Evolutionary conservation across 169 alveolate genomes (phyloP).

Genomic region (Eimeria praecox): DNA sequence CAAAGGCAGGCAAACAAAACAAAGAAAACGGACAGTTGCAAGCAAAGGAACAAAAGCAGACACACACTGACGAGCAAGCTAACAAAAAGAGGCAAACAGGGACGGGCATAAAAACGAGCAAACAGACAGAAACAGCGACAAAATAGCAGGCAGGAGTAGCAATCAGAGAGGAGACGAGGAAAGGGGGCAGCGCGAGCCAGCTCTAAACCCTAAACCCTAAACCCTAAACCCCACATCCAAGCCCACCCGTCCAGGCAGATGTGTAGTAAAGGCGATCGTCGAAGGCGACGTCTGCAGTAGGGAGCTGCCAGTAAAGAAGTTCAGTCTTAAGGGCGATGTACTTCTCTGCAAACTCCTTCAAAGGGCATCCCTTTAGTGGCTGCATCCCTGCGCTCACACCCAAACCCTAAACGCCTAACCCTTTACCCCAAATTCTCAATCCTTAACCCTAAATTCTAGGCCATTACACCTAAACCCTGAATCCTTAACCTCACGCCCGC

Average conservation of each 20-base stretch:
- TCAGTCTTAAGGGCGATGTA: conserved; percentile 73
- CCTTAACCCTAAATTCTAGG: background rate
- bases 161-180: background rate
- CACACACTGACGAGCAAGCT: background rate
- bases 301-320: conserved; percentile 71
- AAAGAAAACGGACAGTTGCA: background rate
- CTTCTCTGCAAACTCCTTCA: conserved; percentile 58
- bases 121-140: background rate
- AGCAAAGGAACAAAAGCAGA: background rate
- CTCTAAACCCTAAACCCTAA: background rate
- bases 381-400: conserved; percentile 40
- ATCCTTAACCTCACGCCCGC: background rate
- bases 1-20: background rate
- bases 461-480: background rate
- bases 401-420: background rate
- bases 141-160: background rate
- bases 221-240: background rate
- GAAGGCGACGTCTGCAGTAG: conserved; percentile 67
- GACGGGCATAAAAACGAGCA: background rate
- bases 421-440: background rate
- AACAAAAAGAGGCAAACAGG: background rate
- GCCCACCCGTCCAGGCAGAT: conserved; percentile 78
- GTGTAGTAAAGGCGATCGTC: conserved; percentile 37
- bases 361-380: conserved; percentile 47
- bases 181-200: background rate